Base-by-base conservation (phyloP, 1,284 basidiomycete species). In the Erythrobasidium hasegawianum region DNA sequence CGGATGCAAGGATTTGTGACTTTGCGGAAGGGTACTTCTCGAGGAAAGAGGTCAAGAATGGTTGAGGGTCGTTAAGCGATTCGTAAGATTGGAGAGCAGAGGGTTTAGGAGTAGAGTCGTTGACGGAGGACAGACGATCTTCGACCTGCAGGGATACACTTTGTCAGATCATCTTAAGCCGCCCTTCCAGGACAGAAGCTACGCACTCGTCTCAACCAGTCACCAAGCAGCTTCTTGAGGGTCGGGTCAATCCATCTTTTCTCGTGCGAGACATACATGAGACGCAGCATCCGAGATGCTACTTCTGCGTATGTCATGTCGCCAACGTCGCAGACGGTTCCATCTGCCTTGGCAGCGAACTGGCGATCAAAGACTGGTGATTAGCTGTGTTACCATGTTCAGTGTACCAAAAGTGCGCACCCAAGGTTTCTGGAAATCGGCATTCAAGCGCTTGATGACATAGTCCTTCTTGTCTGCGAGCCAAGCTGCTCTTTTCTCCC, bases 241-340 rank as follows among this genome's bases (percentile, higher is more conserved):
- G 90, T 92, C 56, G 85, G 74, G 76, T 98, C 96, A 76, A 97
- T 85, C 95, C 96, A 98, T 67, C 95, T 87, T 70, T 84, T 82
- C 81, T 97, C 86, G 77, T 96, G 90, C 53, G 84, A 77, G 71
- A 97, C 90, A 76, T 89, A 97, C 89, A 96, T 94, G 72, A 98
- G 81, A 49, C 89, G 82, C 62, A 97, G 82, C 86, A 97, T 88
- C 67, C 95, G 86, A 70, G 91, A 82, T 7, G 89, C 88, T 55
- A 90, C 88, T 78, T 98, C 96, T 81, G 97, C 92, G 79, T 98
- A 98, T 16, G 95, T 97, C 95, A 98, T 97, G 75, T 96, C 90
- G 26, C 87, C 85, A 62, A 98, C 82, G 77, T 96, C 91, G 69
- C 86, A 85, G 72, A 90, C 85, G 10, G 80, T 83, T 3, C 86